These are phyloP conservation scores for Myxozyma udenii DNA, from an alignment of 805 yeast genomes.

Conservation along the genomic window DNA sequence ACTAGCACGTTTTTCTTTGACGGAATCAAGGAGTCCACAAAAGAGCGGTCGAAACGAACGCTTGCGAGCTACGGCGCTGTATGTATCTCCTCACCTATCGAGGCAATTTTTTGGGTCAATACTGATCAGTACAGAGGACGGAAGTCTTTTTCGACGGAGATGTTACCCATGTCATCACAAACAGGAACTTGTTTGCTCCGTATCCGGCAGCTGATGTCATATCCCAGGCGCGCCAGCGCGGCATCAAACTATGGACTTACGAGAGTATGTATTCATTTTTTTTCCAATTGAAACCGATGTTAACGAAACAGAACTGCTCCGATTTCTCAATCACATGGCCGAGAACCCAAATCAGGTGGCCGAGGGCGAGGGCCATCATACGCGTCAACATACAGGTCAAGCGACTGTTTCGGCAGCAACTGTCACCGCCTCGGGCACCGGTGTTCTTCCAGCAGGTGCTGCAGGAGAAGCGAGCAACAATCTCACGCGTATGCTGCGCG, in stretches of 20 bases:
- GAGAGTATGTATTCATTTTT: constrained; percentile 46
- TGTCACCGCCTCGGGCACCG: neutral
- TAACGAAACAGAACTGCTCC: constrained; percentile 9
- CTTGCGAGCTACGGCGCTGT: constrained; percentile 38
- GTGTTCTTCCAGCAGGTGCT: neutral
- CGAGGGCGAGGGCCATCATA: neutral
- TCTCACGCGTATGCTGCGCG: constrained; percentile 61
- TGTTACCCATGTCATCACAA: constrained; percentile 75
- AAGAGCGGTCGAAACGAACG: constrained; percentile 34
- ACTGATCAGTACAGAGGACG: constrained; percentile 38
- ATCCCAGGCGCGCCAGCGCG: constrained; percentile 55
- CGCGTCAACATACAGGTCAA: neutral
- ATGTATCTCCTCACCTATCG: constrained; percentile 28
- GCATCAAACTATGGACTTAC: constrained; percentile 80
- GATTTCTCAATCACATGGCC: constrained; percentile 20
- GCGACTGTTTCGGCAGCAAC: neutral
- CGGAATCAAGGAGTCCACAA: constrained; percentile 39
- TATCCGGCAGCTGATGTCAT: constrained; percentile 58
- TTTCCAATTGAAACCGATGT: neutral
- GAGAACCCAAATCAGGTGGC: constrained; percentile 11
- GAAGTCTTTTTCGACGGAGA: constrained; percentile 57
- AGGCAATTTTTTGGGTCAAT: constrained; percentile 46
- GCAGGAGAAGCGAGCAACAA: constrained; percentile 21
- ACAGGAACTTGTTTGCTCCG: constrained; percentile 48
- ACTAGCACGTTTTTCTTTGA: constrained; percentile 63